phyloP scores from a whole-genome alignment of 768 basidiomycete genomes.

The Chalciporus piperatus region DNA sequence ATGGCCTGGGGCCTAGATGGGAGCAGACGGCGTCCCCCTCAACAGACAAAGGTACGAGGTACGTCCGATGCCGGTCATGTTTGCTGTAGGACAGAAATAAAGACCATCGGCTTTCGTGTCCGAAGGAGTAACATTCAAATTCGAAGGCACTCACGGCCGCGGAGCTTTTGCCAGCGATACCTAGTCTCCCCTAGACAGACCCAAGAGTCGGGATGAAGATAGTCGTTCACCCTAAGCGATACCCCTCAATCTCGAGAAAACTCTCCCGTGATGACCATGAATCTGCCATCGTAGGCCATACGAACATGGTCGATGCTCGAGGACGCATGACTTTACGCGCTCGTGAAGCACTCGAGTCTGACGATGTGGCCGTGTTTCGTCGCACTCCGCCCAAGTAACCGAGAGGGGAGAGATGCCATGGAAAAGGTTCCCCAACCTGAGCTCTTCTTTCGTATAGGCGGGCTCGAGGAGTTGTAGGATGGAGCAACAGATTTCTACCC shows the following conservation, averaged over 20 bases:
- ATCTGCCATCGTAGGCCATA: conserved; percentile 7
- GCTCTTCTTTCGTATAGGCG: conserved; percentile 1
- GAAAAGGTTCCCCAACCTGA: neutral
- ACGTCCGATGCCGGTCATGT: neutral
- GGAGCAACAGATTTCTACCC: conserved; percentile 12
- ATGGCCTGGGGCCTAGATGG: conserved; percentile 41
- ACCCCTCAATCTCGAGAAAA: conserved; percentile 2
- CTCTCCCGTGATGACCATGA: conserved; percentile 4
- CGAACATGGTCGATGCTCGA: conserved; percentile 18
- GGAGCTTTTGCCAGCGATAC: no score
- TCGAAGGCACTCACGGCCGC: no score
- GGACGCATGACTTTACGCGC: neutral
- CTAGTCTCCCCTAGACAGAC: no score
- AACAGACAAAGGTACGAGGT: conserved; percentile 1
- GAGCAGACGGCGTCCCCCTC: conserved; percentile 41
- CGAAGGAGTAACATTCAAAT: no score
- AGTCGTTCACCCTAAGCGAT: no score
- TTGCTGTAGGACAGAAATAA: conserved; percentile 3
- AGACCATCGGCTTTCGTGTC: neutral
- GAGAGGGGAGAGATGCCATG: conserved; percentile 5
- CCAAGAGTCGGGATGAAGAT: no score
- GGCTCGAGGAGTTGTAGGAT: conserved; percentile 22
- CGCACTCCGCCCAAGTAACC: conserved; percentile 4
- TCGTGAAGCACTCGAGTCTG: conserved; percentile 3
- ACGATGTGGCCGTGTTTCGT: neutral